Base-by-base conservation (phyloP, 108 stramenopile genomes). In the Nitzschia palea region DNA sequence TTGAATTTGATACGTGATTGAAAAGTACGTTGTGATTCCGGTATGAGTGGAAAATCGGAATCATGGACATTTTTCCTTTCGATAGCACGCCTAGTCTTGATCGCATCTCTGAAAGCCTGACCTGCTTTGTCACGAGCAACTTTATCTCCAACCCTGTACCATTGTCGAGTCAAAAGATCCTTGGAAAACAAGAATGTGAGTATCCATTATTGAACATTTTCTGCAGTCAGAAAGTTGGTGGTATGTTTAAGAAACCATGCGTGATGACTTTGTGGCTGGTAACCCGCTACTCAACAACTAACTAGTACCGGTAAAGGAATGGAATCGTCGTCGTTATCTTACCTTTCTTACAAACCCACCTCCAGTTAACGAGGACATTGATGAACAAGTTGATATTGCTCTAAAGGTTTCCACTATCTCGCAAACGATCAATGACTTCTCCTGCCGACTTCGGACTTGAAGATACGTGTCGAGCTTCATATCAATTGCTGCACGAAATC, bases 401-500 rank as follows among this genome's bases (percentile, higher is more conserved):
- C 44, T 43, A 27, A 62, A 27, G 9, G 34, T 14, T 9, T 47
- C 37, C 3, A 72, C 71, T 9, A 72, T 72, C 2, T 44, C 27
- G 23, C 36, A 55, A 32, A 72, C 62, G 0, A 72, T 62, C 31
- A 30, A 64, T 1, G 71, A 52, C 45, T 72, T 72, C 44, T 63
- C 51, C 18, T 53, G 34, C n/a, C 63, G 36, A 18, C 62, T 72
- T 0, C 32, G 23, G 28, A 54, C 62, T 32, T n/a, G 57, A 5
- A 66, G 36, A 32, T 74, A 74, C 17, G 29, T 32, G 20, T 66
- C 56, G 9, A 74, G 58, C 37, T 66, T 34, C 37, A 30, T 37
- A 20, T 61, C 65, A 34, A 74, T 60, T 3, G 62, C 62, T 0
- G 52, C 44, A n/a, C 73, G 64, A 42, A 74, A 74, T 29, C 73